A percentile compares a stretch with the other conserved stretches of the same genome.
Conservation (phyloP, 352 stramenopile genomes). For the Phytophthora europaea region DNA sequence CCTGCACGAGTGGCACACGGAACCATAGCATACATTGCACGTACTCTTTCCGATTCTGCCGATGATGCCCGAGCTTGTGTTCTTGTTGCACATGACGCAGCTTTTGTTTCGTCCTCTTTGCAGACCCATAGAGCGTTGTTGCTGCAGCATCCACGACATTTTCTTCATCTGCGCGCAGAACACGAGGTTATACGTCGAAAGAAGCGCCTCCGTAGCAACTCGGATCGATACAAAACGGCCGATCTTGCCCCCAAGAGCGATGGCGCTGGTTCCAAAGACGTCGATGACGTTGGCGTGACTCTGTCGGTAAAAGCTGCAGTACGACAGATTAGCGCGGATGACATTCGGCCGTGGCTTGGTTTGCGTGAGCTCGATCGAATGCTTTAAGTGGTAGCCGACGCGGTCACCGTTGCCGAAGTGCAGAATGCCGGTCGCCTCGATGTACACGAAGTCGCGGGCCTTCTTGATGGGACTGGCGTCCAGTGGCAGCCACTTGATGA, state of each 20-base stretch:
- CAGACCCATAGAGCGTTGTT: conserved; percentile 22
- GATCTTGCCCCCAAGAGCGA: conserved; percentile 30
- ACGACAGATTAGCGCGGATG: conserved; percentile 54
- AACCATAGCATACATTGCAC: conserved; percentile 30
- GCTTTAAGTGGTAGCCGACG: conserved; percentile 34
- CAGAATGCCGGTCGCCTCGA: conserved; percentile 34
- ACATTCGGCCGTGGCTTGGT: conserved; percentile 40
- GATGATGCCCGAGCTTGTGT: conserved; percentile 11
- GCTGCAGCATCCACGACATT: conserved; percentile 23
- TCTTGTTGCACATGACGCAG: conserved; percentile 24
- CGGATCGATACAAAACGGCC: neutral
- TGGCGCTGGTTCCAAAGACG: conserved; percentile 45
- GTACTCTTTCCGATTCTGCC: conserved; percentile 24
- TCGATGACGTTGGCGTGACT: conserved; percentile 46
- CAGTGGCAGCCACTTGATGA: conserved; percentile 48
- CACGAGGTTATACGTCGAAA: conserved; percentile 32
- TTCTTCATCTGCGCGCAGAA: conserved; percentile 46
- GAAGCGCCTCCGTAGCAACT: conserved; percentile 2
- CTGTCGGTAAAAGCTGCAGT: conserved; percentile 60
- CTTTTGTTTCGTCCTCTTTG: conserved; percentile 10
- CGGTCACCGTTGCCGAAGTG: conserved; percentile 36
- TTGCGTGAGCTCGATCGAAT: conserved; percentile 30
- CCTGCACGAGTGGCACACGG: conserved; percentile 31
- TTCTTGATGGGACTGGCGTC: conserved; percentile 41
- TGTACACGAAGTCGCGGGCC: conserved; percentile 55